Percentiles rank a stretch among this genome's conserved stretches.
phyloP scores from a whole-genome alignment of 495 filamentous ascomycete genomes.

The Terfezia claveryi region DNA sequence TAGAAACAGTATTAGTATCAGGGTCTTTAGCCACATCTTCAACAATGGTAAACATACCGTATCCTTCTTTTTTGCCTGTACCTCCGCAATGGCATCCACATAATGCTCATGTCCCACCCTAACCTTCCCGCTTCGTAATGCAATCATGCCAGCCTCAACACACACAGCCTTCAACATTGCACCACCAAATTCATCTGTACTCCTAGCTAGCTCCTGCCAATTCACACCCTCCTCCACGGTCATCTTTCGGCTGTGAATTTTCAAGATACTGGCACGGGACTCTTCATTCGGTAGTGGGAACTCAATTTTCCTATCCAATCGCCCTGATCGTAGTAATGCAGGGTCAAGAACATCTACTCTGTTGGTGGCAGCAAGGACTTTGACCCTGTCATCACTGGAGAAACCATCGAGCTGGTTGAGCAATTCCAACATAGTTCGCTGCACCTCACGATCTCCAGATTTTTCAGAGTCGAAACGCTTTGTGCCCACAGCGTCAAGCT shows the following conservation, averaged over 20 bases:
- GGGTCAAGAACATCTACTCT: slow-evolving; percentile 94
- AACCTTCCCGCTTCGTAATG: slow-evolving; percentile 67
- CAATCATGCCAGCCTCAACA: slow-evolving; percentile 99
- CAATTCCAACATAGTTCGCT: slow-evolving; percentile 95
- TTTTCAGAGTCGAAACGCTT: slow-evolving; percentile 99
- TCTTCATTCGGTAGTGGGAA: slow-evolving; percentile 99
- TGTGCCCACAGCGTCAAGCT: slow-evolving; percentile 88
- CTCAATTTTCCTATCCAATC: slow-evolving; percentile 96
- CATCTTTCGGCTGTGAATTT: slow-evolving; percentile 97
- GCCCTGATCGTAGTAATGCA: slow-evolving; percentile 76
- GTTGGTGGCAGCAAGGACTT: slow-evolving; percentile 95
- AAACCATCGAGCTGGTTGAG: slow-evolving; percentile 98
- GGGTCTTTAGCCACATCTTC: not conserved
- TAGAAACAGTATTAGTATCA: not conserved
- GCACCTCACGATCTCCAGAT: slow-evolving; percentile 91
- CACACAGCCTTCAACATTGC: slow-evolving; percentile 96
- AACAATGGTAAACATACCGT: slow-evolving; percentile 20
- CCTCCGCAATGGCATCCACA: slow-evolving; percentile 92
- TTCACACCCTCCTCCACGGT: slow-evolving; percentile 83
- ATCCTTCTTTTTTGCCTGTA: slow-evolving; percentile 96
- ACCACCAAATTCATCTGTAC: slow-evolving; percentile 97
- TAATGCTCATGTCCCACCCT: slow-evolving; percentile 98
- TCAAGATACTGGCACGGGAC: slow-evolving; percentile 85
- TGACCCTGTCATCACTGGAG: slow-evolving; percentile 95
- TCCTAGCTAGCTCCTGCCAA: slow-evolving; percentile 85